Base-by-base conservation (phyloP, 331 rosid species). In the Malus hybrid region DNA sequence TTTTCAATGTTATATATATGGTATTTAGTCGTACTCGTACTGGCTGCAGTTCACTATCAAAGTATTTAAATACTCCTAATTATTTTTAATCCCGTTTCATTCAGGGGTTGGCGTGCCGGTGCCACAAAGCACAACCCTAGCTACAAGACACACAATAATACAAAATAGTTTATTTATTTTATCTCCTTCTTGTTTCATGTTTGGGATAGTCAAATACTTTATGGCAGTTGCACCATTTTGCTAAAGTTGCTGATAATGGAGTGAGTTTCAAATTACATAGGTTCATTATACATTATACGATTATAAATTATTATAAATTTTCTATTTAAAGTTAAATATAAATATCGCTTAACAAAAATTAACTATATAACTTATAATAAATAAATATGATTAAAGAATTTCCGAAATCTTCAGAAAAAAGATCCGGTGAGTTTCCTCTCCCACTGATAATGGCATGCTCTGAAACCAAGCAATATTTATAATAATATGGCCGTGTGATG, bases 301-400 rank as follows among this genome's bases (percentile, higher is more conserved):
- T 28, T 28, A 28, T 2, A 28, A 28, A 28, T 28, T 28, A 28
- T 28, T 28, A 28, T 28, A 28, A 28, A 28, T 28, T 28, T 28
- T 28, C 2, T 28, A 28, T 28, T 28, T 28, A 28, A 28, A 28
- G 2, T 28, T 28, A 28, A 28, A 28, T 28, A 28, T 28, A 28
- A 28, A 28, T 28, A 28, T 2, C 3, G 0, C 1, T 28, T 28
- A 3, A 28, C 3, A 28, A 28, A 28, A 36, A 36, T 0, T 36
- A 0, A 36, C 0, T 8, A 0, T 0, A 36, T 8, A 7, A 36
- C 2, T 36, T 36, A 36, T 0, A 36, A 36, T 36, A 0, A 34
- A 34, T 0, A 7, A 0, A 7, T 28, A 3, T 28, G 3, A 34
- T 34, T 7, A 7, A 2, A 1, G 1, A 0, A 34, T 34, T 34